Conservation (phyloP, 2,329 filamentous ascomycete species). For the Sporothrix brunneoviolacea region DNA sequence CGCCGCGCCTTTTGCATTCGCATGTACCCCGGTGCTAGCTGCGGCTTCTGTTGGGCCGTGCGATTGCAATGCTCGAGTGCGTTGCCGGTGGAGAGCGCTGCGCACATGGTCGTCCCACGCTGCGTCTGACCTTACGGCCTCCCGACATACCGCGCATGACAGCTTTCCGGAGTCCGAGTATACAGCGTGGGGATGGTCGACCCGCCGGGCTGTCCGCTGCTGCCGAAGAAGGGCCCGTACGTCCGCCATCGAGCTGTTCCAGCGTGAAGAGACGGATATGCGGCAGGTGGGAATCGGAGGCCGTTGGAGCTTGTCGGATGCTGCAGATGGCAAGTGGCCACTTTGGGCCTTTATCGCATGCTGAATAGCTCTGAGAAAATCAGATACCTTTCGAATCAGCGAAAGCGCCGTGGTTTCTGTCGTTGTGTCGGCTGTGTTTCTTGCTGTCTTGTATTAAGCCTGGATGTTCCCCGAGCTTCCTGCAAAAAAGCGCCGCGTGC, state of each 20-base stretch:
- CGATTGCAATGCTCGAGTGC: background rate
- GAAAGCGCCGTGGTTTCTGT: too few species aligned
- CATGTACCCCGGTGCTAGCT: background rate
- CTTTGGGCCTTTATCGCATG: too few species aligned
- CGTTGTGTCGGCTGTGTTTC: too few species aligned
- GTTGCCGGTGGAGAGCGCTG: conserved; percentile 39
- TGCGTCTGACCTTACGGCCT: conserved; percentile 57
- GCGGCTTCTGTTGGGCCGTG: background rate
- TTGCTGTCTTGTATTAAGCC: too few species aligned
- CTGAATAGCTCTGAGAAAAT: too few species aligned
- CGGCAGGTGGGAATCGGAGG: too few species aligned
- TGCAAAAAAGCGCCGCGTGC: too few species aligned
- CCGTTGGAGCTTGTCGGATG: too few species aligned
- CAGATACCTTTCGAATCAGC: too few species aligned
- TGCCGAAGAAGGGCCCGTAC: conserved; percentile 72
- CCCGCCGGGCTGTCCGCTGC: conserved; percentile 66
- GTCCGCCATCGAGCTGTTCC: conserved; percentile 57
- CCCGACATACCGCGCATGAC: conserved; percentile 59
- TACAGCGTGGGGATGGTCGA: conserved; percentile 61
- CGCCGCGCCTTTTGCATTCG: background rate
- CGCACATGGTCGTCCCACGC: conserved; percentile 60
- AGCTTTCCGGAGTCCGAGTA: conserved; percentile 64
- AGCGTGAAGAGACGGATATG: background rate
- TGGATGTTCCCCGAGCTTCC: too few species aligned
- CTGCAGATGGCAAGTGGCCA: too few species aligned